phyloP scores from a whole-genome alignment of 2,329 filamentous ascomycete species.

The Helicocarpus griseus region DNA sequence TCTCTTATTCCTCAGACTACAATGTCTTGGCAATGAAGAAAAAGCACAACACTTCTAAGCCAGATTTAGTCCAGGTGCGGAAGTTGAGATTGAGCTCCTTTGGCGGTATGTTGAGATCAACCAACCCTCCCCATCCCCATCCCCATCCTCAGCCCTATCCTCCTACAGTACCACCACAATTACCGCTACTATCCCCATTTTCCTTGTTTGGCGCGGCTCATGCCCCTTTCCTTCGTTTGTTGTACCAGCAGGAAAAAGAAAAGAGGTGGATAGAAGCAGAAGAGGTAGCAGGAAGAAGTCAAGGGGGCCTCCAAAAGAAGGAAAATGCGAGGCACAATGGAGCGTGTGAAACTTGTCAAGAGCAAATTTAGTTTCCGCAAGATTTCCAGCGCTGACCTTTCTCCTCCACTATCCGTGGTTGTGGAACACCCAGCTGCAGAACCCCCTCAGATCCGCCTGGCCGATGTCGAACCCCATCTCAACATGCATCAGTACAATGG shows the following conservation, averaged over 20 bases:
- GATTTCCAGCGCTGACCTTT: neutral
- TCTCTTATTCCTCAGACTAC: conserved; percentile 2
- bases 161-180: too few species aligned
- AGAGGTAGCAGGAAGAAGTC: neutral
- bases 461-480: conserved; percentile 32
- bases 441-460: conserved; percentile 26
- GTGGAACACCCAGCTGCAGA: conserved; percentile 10
- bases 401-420: conserved; percentile 10
- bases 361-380: conserved; percentile 12
- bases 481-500: conserved; percentile 36
- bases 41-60: conserved; percentile 15
- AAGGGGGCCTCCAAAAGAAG: neutral
- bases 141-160: conserved; percentile 1
- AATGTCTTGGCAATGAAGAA: conserved; percentile 21
- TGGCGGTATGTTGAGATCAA: conserved; percentile 17
- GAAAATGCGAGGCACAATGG: conserved; percentile 11
- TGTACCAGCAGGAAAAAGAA: neutral
- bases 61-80: conserved; percentile 18
- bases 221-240: neutral
- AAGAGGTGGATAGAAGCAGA: neutral
- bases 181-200: too few species aligned
- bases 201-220: neutral
- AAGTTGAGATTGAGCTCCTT: conserved; percentile 17
- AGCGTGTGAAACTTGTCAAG: conserved; percentile 22
- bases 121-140: neutral